Evolutionary conservation across 176 grass and related monocot species (phyloP), one percentile per base, ranked within the genome.

Genomic region (Microstegium vimineum): DNA sequence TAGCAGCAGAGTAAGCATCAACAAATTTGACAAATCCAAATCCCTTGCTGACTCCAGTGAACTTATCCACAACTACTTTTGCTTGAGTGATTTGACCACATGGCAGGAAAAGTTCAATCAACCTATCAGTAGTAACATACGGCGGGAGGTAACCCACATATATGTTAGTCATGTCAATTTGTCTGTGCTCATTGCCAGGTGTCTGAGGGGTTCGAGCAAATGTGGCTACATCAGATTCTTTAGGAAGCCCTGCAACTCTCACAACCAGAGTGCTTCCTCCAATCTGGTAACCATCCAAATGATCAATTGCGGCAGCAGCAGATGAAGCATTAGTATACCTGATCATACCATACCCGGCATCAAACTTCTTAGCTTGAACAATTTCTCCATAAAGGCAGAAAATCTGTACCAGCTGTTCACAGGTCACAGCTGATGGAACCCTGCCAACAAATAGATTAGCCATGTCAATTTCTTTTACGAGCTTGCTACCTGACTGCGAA

Each of bases 1-100:
- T 69, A 52, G 90, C 79, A 71, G 93, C 88, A 69, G 38, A 85
- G 20, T 66, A 73, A 47, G 85, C 42, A 71, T 95, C 88, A 1
- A 64, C 64, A 73, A 90, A 95, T 31, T 4, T 88, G 66, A 95
- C 88, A 84, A 95, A 95, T 7, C 93, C 93, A 72, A 86, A 92
- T 54, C 93, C n/a, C 81, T 90, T 89, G 80, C 90, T 89, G 52
- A 84, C 66, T 84, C 90, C 90, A 56, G 86, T 91, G 73, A 70
- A 47, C 70, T 45, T 82, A 72, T 89, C 90, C 52, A 86, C 70
- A 62, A 79, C 68, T n/a, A 92, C 88, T 46, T 69, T 90, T 2
- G 90, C 88, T 79, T 84, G 68, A 46, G 73, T 86, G 38, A 95
- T 86, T n/a, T 73, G 76, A 22, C 93, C 93, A 6, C 81, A 92